Evolutionary conservation across 1,139 yeast genomes (phyloP).

Genomic region (Geotrichum candidum): DNA sequence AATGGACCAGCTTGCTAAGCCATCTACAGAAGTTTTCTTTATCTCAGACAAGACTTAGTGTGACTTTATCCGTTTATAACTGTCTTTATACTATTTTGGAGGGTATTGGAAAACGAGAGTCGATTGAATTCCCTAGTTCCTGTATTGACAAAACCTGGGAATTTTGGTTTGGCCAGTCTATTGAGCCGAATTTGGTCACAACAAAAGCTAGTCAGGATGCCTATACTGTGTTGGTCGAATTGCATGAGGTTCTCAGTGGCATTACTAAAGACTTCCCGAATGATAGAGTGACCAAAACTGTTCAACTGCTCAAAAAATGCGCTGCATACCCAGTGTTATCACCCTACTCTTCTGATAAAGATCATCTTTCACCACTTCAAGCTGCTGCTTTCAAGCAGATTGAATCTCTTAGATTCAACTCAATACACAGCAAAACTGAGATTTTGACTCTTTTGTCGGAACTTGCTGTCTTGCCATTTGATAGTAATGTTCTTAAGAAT

Average conservation of each 20-base stretch:
- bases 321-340: conserved; percentile 29
- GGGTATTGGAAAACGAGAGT: conserved; percentile 28
- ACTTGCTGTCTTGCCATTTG: conserved; percentile 27
- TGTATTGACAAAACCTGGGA: conserved; percentile 45
- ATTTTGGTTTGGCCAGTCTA: conserved; percentile 56
- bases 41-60: conserved; percentile 41
- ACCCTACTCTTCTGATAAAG: conserved; percentile 31
- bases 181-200: conserved; percentile 29
- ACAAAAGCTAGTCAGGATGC: conserved; percentile 28
- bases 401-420: conserved; percentile 20
- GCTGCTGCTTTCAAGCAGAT: conserved; percentile 28
- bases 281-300: conserved; percentile 20
- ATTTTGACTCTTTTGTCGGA: conserved; percentile 22
- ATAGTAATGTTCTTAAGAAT: conserved; percentile 31
- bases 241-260: conserved; percentile 25
- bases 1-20: conserved; percentile 50
- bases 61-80: conserved; percentile 49
- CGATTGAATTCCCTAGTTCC: conserved; percentile 31
- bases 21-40: conserved; percentile 42
- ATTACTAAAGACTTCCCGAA: conserved; percentile 17
- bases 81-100: conserved; percentile 46
- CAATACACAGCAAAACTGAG: conserved; percentile 15
- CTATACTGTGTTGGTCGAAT: conserved; percentile 27
- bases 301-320: conserved; percentile 23
- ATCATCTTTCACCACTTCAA: conserved; percentile 33